Percentiles rank a stretch among this genome's conserved stretches.
These are phyloP conservation scores for Globisporangium spinosum DNA, from an alignment of 352 stramenopile genomes.

Conservation along the genomic window DNA sequence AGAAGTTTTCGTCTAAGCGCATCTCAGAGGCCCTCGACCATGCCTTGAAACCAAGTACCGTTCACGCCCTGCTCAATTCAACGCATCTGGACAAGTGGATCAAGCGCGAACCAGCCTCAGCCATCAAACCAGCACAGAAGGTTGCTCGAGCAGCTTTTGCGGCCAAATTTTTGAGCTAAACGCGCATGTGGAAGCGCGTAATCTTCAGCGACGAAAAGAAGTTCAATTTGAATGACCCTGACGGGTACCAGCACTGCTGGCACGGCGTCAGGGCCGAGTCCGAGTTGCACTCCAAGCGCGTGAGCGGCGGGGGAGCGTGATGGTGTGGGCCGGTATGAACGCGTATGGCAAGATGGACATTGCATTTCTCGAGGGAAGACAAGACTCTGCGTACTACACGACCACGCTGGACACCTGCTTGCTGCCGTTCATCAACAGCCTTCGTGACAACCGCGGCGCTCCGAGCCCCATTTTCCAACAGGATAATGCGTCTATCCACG, in stretches of 20 bases:
- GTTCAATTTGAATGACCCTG: not conserved
- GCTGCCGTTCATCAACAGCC: not conserved
- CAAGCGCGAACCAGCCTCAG: too few species aligned
- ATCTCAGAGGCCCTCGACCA: not conserved
- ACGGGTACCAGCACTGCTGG: not conserved
- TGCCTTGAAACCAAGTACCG: not conserved
- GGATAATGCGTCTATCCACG: too few species aligned
- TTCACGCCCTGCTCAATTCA: too few species aligned
- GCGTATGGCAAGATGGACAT: not conserved
- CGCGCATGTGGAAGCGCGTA: not conserved
- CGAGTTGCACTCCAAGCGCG: not conserved
- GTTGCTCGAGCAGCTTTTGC: not conserved
- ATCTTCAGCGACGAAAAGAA: too few species aligned
- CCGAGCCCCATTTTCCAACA: too few species aligned
- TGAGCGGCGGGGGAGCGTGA: not conserved
- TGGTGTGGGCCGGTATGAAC: not conserved
- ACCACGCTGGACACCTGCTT: not conserved
- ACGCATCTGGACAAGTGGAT: too few species aligned
- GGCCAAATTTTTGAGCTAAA: conserved; percentile 1
- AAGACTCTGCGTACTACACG: not conserved
- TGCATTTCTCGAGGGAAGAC: not conserved
- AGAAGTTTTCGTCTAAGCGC: too few species aligned
- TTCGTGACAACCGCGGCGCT: too few species aligned
- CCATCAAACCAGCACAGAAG: not conserved
- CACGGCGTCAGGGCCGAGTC: not conserved